These are phyloP conservation scores for Saccharomycopsis schoenii DNA, from an alignment of 805 yeast species.

Conservation along the genomic window DNA sequence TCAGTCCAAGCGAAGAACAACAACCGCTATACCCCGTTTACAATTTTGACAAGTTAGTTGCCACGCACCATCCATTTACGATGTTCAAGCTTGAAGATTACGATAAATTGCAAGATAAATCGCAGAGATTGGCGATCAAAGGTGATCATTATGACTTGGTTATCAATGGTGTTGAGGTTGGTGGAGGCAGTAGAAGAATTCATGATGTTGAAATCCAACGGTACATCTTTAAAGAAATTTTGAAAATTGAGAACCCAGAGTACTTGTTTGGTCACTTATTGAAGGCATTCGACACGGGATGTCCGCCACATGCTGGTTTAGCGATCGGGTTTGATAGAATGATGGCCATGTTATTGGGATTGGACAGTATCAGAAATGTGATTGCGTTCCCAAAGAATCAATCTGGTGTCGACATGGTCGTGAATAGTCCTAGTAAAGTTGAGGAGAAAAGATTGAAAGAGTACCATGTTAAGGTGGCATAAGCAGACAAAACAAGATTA, in stretches of 20 bases:
- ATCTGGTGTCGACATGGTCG: slow-evolving; percentile 80
- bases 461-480: background rate
- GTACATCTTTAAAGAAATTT: slow-evolving; percentile 55
- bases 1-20: slow-evolving; percentile 56
- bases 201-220: slow-evolving; percentile 78
- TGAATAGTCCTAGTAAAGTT: slow-evolving; percentile 72
- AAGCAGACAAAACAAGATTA: background rate
- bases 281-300: slow-evolving; percentile 74
- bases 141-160: slow-evolving; percentile 96
- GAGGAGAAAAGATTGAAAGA: slow-evolving; percentile 3
- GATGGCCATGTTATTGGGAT: slow-evolving; percentile 81
- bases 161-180: slow-evolving; percentile 87
- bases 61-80: slow-evolving; percentile 97
- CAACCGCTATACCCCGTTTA: slow-evolving; percentile 50
- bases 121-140: slow-evolving; percentile 50
- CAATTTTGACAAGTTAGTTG: slow-evolving; percentile 35
- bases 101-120: slow-evolving; percentile 31
- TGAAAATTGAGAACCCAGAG: slow-evolving; percentile 50
- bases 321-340: slow-evolving; percentile 93
- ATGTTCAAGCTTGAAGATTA: slow-evolving; percentile 75
- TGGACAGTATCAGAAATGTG: slow-evolving; percentile 76
- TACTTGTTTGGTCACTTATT: slow-evolving; percentile 77
- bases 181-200: slow-evolving; percentile 95
- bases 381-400: slow-evolving; percentile 93
- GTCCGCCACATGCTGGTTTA: slow-evolving; percentile 98